Conservation (phyloP, 2,329 filamentous ascomycete species). For the Incumbomyces lentus region DNA sequence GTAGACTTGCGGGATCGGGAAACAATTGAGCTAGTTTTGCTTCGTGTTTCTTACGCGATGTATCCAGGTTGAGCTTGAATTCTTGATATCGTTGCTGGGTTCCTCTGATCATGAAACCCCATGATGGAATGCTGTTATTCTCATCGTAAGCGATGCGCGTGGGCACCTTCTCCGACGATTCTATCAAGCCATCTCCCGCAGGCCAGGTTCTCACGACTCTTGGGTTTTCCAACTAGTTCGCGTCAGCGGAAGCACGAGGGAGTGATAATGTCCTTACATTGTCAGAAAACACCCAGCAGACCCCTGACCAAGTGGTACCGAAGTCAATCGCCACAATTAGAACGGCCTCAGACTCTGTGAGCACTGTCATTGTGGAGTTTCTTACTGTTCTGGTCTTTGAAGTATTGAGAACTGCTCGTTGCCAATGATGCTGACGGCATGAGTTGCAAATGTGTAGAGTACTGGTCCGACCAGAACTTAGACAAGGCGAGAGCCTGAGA, state of each 20-base stretch:
- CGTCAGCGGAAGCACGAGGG: background rate
- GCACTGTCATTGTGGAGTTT: background rate
- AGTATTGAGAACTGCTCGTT: no score
- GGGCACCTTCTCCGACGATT: constrained; percentile 21
- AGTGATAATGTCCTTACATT: constrained; percentile 11
- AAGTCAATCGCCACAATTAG: constrained; percentile 21
- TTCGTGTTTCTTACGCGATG: constrained; percentile 9
- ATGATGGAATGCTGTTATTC: constrained; percentile 4
- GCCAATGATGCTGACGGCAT: no score
- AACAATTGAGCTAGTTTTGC: constrained; percentile 7
- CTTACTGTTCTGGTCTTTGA: background rate
- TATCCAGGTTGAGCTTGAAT: constrained; percentile 20
- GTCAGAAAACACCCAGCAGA: constrained; percentile 18
- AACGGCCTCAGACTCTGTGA: background rate
- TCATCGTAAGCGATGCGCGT: constrained; percentile 14
- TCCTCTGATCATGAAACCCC: constrained; percentile 18
- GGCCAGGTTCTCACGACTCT: constrained; percentile 20
- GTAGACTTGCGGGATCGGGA: constrained; percentile 9
- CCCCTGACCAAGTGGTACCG: constrained; percentile 20
- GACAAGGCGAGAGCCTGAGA: no score
- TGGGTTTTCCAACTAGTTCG: constrained; percentile 13
- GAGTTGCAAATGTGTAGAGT: no score
- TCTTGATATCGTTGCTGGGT: constrained; percentile 18
- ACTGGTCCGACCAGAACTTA: no score
- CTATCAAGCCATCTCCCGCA: constrained; percentile 3